Evolutionary conservation across 176 grass and related monocot genomes (phyloP), one percentile per base, ranked within the genome.

Genomic region (Carex kokanica): DNA sequence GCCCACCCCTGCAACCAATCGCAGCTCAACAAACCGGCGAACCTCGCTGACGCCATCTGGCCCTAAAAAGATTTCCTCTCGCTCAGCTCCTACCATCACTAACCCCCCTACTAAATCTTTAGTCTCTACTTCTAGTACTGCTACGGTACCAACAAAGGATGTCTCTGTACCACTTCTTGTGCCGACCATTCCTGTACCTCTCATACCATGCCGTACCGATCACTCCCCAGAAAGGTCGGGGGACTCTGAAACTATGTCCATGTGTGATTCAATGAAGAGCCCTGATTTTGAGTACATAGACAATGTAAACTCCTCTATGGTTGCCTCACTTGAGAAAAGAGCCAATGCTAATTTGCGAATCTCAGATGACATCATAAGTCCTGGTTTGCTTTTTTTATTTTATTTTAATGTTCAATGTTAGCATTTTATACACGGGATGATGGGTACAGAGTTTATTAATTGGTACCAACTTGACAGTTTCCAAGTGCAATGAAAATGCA

Each of bases 241-340:
- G 54, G 93, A 91, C 67, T 99, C 96, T 18, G 96, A 93, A 61
- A 99, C 96, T 14, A 93, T 99, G 93, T 99, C 93, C 4, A 96
- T 75, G n/a, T 99, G 97, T 16, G 96, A 92, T 38, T 99, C 96
- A 14, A 95, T 99, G 91, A 99, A 89, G 81, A 99, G 96, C 88
- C 96, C 93, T 0, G 88, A 99, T 27, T 89, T 93, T 41, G 96
- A 99, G 86, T 99, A 99, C 29, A 92, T 99, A 61, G 93, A 99
- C 57, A 99, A 99, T 34, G 89, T 34, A 2, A 88, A 95, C 56
- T 91, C 90, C 66, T 84, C 89, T 53, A 49, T 90, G 60, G 77
- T 99, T 4, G 85, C 87, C 80, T 95, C 91, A 15, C 86, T 99
- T 59, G 91, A 93, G 83, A 83, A 89, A 27, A 78, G 89, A 40